Evolutionary conservation across 2,329 filamentous ascomycete species (phyloP).

Genomic region (Penicillium sp.): DNA sequence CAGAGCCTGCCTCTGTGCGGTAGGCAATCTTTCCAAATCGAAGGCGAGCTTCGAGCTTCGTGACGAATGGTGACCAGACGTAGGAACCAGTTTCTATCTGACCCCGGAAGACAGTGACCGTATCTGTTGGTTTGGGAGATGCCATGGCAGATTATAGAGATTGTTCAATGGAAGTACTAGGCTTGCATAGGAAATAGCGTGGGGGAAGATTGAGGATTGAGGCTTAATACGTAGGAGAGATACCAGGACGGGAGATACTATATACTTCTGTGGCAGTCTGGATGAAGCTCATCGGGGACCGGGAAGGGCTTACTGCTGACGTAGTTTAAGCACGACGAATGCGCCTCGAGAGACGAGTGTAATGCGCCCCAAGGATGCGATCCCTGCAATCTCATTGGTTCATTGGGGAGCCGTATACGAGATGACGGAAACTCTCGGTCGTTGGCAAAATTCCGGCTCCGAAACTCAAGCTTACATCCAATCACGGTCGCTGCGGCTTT

Average conservation of each 20-base stretch:
- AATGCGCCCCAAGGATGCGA: background rate
- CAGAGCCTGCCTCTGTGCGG: slow-evolving; percentile 46
- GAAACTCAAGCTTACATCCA: background rate
- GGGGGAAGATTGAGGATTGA: no score
- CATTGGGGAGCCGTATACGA: background rate
- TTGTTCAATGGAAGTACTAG: no score
- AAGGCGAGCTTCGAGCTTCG: slow-evolving; percentile 62
- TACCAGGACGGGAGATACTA: no score
- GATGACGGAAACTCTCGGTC: background rate
- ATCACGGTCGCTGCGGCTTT: background rate
- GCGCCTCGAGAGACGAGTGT: background rate
- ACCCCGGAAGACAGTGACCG: slow-evolving; percentile 53
- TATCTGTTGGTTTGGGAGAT: background rate
- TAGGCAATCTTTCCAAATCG: slow-evolving; percentile 56
- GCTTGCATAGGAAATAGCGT: no score
- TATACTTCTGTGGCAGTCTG: background rate
- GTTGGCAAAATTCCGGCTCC: background rate
- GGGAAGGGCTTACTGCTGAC: background rate
- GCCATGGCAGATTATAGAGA: background rate
- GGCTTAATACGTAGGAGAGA: no score
- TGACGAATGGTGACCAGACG: slow-evolving; percentile 63
- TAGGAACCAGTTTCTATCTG: slow-evolving; percentile 44
- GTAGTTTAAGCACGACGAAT: background rate
- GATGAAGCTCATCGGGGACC: background rate
- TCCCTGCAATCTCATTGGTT: background rate